Percentiles rank a stretch among this genome's conserved stretches.
Conservation (phyloP, 768 basidiomycete species). For the Kwoniella heveanensis region DNA sequence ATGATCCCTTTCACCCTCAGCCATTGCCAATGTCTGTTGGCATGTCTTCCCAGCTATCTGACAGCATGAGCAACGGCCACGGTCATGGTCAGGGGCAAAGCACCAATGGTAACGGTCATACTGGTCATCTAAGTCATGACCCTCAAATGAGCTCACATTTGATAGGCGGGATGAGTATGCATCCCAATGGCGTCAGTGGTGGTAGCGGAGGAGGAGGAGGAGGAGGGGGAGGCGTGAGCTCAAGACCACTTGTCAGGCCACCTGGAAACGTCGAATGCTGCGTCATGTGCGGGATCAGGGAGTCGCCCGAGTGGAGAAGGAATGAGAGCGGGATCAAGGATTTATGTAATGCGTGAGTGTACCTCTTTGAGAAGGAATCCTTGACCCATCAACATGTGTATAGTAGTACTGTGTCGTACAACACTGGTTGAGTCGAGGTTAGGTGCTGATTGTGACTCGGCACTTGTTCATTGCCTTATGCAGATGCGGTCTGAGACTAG, state of each 20-base stretch:
- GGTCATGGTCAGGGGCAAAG: not conserved
- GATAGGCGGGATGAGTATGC: not conserved
- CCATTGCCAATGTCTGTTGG: not conserved
- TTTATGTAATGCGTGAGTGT: conserved; percentile 55
- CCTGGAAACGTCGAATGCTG: conserved; percentile 50
- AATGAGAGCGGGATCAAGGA: conserved; percentile 53
- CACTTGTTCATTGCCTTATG: not conserved
- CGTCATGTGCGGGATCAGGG: conserved; percentile 45
- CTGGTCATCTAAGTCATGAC: not conserved
- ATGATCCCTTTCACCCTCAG: not conserved
- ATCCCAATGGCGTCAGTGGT: not conserved
- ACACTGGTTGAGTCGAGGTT: no score
- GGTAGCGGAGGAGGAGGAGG: conserved; percentile 20
- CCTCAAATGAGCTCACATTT: not conserved
- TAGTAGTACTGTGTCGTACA: no score
- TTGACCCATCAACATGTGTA: no score
- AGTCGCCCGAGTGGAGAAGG: conserved; percentile 53
- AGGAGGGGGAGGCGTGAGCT: conserved; percentile 10
- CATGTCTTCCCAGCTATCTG: not conserved
- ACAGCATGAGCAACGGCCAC: not conserved
- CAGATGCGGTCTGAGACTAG: conserved; percentile 53
- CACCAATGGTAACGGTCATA: not conserved
- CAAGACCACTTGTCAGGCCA: conserved; percentile 47
- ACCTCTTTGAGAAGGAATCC: no score
- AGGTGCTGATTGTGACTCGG: not conserved